These are phyloP conservation scores for Cryptococcus depauperatus DNA, from an alignment of 1,284 basidiomycete species.

Conservation along the genomic window DNA sequence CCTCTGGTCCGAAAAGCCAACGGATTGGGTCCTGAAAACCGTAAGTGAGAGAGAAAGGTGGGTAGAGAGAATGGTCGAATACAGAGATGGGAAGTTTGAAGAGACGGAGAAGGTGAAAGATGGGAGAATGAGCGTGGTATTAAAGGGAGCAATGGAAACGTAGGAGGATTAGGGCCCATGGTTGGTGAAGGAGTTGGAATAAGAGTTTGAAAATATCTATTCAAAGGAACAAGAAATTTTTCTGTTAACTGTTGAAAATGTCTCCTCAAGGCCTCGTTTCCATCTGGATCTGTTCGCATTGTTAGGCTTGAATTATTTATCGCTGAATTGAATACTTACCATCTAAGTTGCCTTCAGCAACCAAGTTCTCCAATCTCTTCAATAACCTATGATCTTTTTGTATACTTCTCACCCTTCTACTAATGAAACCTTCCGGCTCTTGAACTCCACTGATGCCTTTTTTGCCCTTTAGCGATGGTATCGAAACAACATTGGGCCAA, in stretches of 20 bases:
- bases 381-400: conserved; percentile 72
- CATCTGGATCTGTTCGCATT: conserved; percentile 39
- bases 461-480: conserved; percentile 31
- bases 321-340: conserved; percentile 18
- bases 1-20: conserved; percentile 58
- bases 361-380: conserved; percentile 36
- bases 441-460: conserved; percentile 34
- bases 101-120: conserved; percentile 11
- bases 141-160: conserved; percentile 1
- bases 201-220: conserved; percentile 84
- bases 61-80: conserved; percentile 70
- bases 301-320: not conserved
- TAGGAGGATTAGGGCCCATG: not conserved
- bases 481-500: conserved; percentile 72
- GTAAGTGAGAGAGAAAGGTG: conserved; percentile 74
- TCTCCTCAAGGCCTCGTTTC: conserved; percentile 59
- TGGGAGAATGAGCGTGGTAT: not conserved
- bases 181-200: conserved; percentile 52
- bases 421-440: conserved; percentile 61
- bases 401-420: conserved; percentile 73
- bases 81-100: conserved; percentile 1
- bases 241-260: conserved; percentile 86
- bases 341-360: conserved; percentile 38
- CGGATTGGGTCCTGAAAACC: conserved; percentile 61
- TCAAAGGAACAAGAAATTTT: conserved; percentile 79